phyloP scores from a whole-genome alignment of 2,329 filamentous ascomycete species.

The Hawksworthiomyces lignivorus region DNA sequence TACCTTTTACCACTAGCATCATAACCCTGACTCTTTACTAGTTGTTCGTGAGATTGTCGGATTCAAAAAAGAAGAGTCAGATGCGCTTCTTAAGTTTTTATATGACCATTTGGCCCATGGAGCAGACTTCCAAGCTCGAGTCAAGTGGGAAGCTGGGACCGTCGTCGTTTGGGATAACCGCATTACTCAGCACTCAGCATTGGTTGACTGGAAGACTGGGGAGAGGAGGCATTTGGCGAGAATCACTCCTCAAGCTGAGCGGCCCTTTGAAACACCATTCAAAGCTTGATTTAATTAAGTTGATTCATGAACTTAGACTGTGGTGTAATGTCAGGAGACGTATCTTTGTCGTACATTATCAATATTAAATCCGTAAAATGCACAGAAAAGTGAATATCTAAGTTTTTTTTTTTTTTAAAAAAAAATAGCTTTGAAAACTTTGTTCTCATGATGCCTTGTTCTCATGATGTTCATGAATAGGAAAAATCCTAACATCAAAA shows the following conservation, averaged over 20 bases:
- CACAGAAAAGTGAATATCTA: too few species aligned
- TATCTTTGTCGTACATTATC: too few species aligned
- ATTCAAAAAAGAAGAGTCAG: slow-evolving; percentile 80
- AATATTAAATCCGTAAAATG: too few species aligned
- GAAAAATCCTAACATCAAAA: too few species aligned
- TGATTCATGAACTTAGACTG: too few species aligned
- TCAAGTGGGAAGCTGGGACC: slow-evolving; percentile 72
- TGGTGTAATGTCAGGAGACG: too few species aligned
- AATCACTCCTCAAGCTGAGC: slow-evolving; percentile 76
- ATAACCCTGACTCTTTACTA: slow-evolving; percentile 21
- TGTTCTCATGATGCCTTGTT: too few species aligned
- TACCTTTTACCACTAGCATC: not conserved
- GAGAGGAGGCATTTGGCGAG: slow-evolving; percentile 72
- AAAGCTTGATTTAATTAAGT: slow-evolving; percentile 13
- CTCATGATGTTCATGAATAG: too few species aligned
- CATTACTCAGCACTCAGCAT: slow-evolving; percentile 68
- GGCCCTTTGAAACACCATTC: slow-evolving; percentile 63
- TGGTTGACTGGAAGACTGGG: slow-evolving; percentile 75
- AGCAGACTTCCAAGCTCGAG: slow-evolving; percentile 63
- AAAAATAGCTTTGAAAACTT: too few species aligned
- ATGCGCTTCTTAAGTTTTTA: slow-evolving; percentile 67
- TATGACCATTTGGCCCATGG: slow-evolving; percentile 67
- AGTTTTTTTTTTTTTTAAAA: too few species aligned
- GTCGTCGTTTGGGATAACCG: slow-evolving; percentile 86
- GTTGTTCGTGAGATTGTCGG: slow-evolving; percentile 76